Evolutionary conservation across 495 filamentous ascomycete species (phyloP).

Genomic region (Amphirosellinia nigrospora): DNA sequence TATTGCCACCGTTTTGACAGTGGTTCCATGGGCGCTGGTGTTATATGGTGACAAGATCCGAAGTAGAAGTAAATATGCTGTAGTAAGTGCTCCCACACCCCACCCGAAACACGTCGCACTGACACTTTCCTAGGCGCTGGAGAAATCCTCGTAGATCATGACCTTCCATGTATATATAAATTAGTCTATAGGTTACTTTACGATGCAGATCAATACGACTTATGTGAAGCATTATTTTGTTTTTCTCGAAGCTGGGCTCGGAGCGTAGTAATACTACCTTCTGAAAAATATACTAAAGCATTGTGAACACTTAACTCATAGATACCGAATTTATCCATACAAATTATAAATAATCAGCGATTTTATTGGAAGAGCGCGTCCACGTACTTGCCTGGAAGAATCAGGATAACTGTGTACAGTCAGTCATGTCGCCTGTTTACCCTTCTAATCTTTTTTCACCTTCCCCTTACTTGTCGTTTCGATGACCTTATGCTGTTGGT

Average conservation of each 20-base stretch:
- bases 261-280: background rate
- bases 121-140: slow-evolving; percentile 17
- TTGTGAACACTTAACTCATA: background rate
- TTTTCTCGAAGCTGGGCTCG: background rate
- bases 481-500: too few species aligned
- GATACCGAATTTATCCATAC: background rate
- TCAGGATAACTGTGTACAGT: background rate
- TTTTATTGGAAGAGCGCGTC: background rate
- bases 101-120: background rate
- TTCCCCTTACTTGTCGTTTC: background rate
- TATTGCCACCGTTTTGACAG: slow-evolving; percentile 70
- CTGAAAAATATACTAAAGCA: background rate
- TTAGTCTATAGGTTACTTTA: background rate
- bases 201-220: background rate
- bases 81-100: slow-evolving; percentile 26
- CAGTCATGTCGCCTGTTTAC: background rate
- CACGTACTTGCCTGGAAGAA: background rate
- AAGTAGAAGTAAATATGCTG: slow-evolving; percentile 78
- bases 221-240: background rate
- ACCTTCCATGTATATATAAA: background rate
- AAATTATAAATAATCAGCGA: background rate
- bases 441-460: background rate
- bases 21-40: slow-evolving; percentile 86
- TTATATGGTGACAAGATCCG: slow-evolving; percentile 82
- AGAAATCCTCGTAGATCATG: background rate